Conservation (phyloP, 305 asterid species). For the Fraxinus platypoda region DNA sequence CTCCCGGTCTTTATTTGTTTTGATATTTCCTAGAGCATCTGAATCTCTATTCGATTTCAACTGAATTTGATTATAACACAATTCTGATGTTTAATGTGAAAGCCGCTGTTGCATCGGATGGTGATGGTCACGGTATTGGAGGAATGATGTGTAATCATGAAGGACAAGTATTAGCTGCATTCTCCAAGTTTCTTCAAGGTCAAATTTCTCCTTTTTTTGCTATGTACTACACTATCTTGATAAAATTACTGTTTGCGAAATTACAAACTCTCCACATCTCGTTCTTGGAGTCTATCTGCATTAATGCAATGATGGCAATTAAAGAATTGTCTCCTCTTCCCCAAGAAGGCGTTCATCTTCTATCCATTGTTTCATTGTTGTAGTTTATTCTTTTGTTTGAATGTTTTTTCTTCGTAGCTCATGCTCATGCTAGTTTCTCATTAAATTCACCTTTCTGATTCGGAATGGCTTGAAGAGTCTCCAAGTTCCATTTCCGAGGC, state of each 20-base stretch:
- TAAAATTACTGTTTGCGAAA: not conserved
- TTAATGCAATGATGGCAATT: not conserved
- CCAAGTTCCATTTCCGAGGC: not conserved
- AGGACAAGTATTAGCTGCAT: not conserved
- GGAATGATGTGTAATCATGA: not conserved
- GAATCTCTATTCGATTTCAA: not conserved
- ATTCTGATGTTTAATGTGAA: not conserved
- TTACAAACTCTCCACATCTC: not conserved
- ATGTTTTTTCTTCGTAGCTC: not conserved
- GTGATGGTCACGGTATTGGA: not conserved
- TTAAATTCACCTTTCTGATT: not conserved
- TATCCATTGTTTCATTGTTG: not conserved
- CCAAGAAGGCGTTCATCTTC: not conserved
- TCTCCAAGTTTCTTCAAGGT: not conserved
- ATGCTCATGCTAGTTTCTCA: not conserved
- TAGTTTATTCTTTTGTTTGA: not conserved
- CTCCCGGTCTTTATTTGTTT: not conserved
- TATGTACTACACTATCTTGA: not conserved
- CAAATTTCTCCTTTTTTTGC: not conserved
- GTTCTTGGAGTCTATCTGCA: not conserved
- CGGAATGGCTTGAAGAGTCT: not conserved
- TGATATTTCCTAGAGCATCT: not conserved
- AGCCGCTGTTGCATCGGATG: not conserved
- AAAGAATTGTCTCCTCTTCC: not conserved
- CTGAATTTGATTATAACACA: not conserved